phyloP scores from a whole-genome alignment of 495 filamentous ascomycete species.

The Talaromyces stipitatus region DNA sequence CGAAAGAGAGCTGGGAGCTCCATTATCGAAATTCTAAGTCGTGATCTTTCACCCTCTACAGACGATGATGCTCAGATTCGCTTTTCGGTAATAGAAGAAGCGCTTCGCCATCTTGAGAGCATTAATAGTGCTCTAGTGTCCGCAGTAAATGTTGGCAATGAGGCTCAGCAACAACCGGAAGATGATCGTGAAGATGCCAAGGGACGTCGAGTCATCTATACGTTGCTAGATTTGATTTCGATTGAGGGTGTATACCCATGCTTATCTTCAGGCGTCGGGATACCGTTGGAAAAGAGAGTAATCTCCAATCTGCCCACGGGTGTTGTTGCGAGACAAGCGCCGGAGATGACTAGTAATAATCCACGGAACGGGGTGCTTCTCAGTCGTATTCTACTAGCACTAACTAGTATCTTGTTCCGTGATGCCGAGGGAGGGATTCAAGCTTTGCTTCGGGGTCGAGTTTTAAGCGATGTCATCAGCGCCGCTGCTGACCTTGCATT shows the following conservation, averaged over 20 bases:
- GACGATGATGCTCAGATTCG: conserved; percentile 2
- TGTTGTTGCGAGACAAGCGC: conserved; percentile 33
- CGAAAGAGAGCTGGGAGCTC: conserved; percentile 26
- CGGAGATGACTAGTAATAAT: conserved; percentile 7
- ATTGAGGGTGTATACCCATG: conserved; percentile 51
- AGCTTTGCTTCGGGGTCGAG: conserved; percentile 32
- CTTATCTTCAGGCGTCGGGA: conserved; percentile 44
- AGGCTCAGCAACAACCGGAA: conserved; percentile 7
- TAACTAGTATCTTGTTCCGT: conserved; percentile 21
- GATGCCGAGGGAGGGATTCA: conserved; percentile 31
- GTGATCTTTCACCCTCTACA: background rate
- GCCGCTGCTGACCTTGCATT: conserved; percentile 32
- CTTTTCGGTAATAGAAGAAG: conserved; percentile 23
- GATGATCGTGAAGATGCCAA: conserved; percentile 36
- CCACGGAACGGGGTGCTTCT: conserved; percentile 27
- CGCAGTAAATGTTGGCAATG: conserved; percentile 11
- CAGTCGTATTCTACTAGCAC: conserved; percentile 16
- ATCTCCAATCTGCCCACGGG: conserved; percentile 42
- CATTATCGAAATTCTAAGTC: conserved; percentile 29
- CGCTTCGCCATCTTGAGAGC: conserved; percentile 26
- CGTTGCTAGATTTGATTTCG: conserved; percentile 45
- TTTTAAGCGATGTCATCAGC: conserved; percentile 38
- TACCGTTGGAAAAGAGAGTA: conserved; percentile 46
- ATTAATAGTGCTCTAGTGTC: conserved; percentile 33
- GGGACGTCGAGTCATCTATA: conserved; percentile 38